These are phyloP conservation scores for Penicillium paxilli DNA, from an alignment of 495 filamentous ascomycete species.

Conservation along the genomic window DNA sequence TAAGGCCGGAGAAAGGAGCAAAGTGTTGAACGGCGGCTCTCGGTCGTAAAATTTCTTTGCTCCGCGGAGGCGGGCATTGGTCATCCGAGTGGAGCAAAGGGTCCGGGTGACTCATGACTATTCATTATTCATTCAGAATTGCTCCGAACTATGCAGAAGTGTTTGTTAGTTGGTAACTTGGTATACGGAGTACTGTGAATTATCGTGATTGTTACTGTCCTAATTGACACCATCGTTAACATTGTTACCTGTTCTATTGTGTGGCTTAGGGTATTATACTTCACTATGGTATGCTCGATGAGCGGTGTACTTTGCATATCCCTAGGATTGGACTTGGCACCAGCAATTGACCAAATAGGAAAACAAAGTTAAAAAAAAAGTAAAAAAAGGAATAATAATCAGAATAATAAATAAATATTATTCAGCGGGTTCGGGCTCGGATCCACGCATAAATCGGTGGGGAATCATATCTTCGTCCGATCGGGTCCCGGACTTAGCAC, in stretches of 20 bases:
- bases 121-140: background rate
- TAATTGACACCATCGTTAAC: no score
- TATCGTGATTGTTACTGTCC: background rate
- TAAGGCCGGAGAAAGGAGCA: background rate
- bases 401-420: no score
- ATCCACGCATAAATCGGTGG: conserved; percentile 1
- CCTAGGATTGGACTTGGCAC: background rate
- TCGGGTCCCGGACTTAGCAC: conserved; percentile 3
- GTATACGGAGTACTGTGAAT: background rate
- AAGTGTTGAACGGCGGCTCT: background rate
- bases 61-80: background rate
- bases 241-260: no score
- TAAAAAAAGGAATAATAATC: background rate
- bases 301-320: background rate
- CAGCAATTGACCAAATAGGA: background rate
- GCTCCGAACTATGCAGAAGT: background rate
- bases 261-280: no score
- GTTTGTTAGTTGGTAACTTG: background rate
- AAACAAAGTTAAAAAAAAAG: conserved; percentile 6
- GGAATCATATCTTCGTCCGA: conserved; percentile 4
- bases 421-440: conserved; percentile 2
- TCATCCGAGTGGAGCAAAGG: background rate
- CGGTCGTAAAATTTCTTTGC: background rate
- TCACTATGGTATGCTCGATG: no score
- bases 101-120: background rate